Evolutionary conservation across 2,329 filamentous ascomycete genomes (phyloP), one percentile per base, ranked within the genome.

Genomic region (Xylariomycetidae sp.): DNA sequence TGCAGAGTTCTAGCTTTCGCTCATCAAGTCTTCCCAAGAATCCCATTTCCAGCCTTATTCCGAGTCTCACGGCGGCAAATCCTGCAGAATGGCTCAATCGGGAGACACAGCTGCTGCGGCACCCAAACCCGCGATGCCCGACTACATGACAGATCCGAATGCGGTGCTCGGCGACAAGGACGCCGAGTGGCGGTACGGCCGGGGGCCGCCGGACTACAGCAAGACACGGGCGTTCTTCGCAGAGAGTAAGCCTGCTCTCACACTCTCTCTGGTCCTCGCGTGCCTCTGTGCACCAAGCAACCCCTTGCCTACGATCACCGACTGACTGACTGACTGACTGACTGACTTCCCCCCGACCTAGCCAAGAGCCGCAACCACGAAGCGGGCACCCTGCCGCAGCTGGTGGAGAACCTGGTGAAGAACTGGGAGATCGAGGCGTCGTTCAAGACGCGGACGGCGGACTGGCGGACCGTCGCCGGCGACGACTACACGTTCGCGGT

Each of bases 381-480:
- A 28, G 62, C 74, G 4, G 67, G 65, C 22, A 76, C 70, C 35
- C 68, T 83, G 3, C 68, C 73, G 10, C 59, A 68, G 30, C 67
- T 83, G 4, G 77, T 83, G 24, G 72, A 82, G 53, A 83, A 82
- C 50, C 68, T 83, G 2, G 78, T 83, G 50, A 82, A 83, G 61
- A 83, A 83, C 54, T 83, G 79, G 79, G 79, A 83, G 55, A 72
- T 82, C 32, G 79, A 83, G 54, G 79, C 79, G 1, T 81, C 75
- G 0, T 82, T 79, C 69, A 83, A 83, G 59, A 68, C 68, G 6
- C 48, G 64, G 12, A 63, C 82, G 8, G 47, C 59, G 3, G 74
- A 83, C 56, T 83, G 79, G 79, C 69, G 78, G 28, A 83, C 79
- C 2, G 68, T 83, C 44, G 74, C 82, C 52, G 64, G 60, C 4